Base-by-base conservation (phyloP, 2,329 filamentous ascomycete species). In the Stachybotrys chartarum region DNA sequence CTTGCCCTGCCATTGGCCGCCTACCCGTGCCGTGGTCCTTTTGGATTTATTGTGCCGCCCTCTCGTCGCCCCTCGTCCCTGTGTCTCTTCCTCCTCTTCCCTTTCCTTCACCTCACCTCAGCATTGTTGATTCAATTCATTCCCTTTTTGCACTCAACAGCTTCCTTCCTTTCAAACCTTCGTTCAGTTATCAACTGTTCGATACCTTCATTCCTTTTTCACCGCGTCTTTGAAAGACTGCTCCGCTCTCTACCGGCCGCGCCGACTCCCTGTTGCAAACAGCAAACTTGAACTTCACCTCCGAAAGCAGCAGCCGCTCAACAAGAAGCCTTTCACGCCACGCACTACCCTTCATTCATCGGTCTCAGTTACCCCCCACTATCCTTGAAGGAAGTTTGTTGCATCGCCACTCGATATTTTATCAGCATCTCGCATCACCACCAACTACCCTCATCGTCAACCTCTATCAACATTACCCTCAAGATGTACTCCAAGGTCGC, bases 201-300 rank as follows among this genome's bases (percentile, higher is more conserved):
- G 45, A 17, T 47, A 24, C 58, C 60, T 63, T 42, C 72, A 71
- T 69, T 73, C 67, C 68, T 63, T 47, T 68, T 24, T 68, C 58
- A 68, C 59, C 71, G 75, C 71, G 73, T 79, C 78, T 80, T 80
- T 79, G 77, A 80, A 63, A 80, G 78, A 79, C 71, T 58, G 71
- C 72, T 63, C 51, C 62, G 61, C 66, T 58, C 66, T 63, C 64
- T 54, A 57, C 62, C 68, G 68, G 70, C 70, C 63, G 70, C 66
- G 71, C 69, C 71, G 66, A 52, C 24, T 24, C 8, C 17, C 50
- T 24, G 24, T 52, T 42, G 31, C n/a, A 31, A 50, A 52, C 18
- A 39, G 30, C 45, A 3, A 47, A 47, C 45, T 17, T n/a, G 18
- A 51, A 32, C 30, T 30, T 35, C 30, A 35, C 30, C 5, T 30